Percentiles rank a stretch among this genome's conserved stretches.
These are phyloP conservation scores for Trebouxia sp. DNA, from an alignment of 139 green algal genomes.

Conservation along the genomic window DNA sequence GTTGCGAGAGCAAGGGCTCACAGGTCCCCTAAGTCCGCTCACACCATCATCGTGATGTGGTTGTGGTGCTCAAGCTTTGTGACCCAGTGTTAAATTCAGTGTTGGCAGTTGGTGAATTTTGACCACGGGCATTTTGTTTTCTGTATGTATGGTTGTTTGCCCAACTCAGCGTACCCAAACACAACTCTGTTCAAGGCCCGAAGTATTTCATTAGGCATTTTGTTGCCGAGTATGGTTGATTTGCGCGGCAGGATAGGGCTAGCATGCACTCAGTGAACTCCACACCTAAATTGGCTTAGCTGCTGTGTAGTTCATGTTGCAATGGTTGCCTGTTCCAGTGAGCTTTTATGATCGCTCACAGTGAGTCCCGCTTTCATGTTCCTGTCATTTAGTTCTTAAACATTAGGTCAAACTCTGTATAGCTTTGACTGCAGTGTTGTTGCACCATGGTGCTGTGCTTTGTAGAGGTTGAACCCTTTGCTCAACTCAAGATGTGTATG, in stretches of 20 bases:
- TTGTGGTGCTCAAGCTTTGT: constrained; percentile 1
- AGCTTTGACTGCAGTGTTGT: neutral
- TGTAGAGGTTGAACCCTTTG: too few species aligned
- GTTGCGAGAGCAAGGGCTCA: neutral
- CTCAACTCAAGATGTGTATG: too few species aligned
- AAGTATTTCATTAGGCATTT: neutral
- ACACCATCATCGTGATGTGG: neutral
- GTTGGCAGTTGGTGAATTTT: constrained; percentile 11
- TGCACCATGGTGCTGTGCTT: too few species aligned
- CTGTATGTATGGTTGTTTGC: too few species aligned
- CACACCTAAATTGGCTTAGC: constrained; percentile 4
- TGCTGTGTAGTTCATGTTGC: constrained; percentile 20
- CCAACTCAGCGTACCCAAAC: too few species aligned
- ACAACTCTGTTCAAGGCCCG: constrained; percentile 2
- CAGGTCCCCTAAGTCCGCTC: neutral
- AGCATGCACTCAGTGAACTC: neutral
- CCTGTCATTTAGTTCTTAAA: neutral
- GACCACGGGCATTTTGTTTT: neutral
- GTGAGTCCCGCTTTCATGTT: too few species aligned
- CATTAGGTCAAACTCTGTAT: neutral
- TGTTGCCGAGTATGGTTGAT: neutral
- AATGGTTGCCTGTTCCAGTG: neutral
- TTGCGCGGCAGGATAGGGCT: neutral
- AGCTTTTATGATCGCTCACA: constrained; percentile 25
- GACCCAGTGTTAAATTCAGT: too few species aligned